Base-by-base conservation (phyloP, 768 basidiomycete genomes). In the Boletus sp. region DNA sequence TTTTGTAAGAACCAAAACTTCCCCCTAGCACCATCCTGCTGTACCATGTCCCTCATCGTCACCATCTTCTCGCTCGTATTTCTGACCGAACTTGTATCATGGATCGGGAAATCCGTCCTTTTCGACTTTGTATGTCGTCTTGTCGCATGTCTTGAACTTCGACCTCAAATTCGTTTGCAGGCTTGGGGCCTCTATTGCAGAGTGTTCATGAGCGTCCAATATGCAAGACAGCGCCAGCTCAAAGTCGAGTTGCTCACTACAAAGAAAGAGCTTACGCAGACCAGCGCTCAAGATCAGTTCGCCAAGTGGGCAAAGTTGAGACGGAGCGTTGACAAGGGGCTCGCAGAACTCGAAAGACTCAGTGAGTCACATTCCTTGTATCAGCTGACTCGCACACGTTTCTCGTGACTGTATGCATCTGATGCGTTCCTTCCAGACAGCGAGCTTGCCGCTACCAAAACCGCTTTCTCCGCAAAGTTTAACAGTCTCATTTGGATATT, bases 261-360 rank as follows among this genome's bases (percentile, higher is more conserved):
- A 37, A 95, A 95, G 74, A 80, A 89, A 28, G 93, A 98, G 69
- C 84, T 98, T 4, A 72, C 89, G 60, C 85, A 86, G 69, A 98
- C 94, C 35, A 94, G 91, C 65, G 90, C 94, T 17, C 97, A 98
- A 70, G 95, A 98, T 68, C 92, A 98, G 67, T 99, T 99, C 70
- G 92, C 94, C 18, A 98, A 94, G 75, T 98, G 97, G 96, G 96
- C 96, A 47, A 94, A 94, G 76, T 75, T 98, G 68, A 77, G 90
- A 64, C 76, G 97, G 62, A 92, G 83, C 63, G 84, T 98, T 45
- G 96, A 98, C 76, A 98, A 96, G 73, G 92, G 89, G 18, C 73
- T 97, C 17, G 83, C 85, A 40, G 94, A 99, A 54, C 79, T 98
- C 4, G 95, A 98, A 77, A 89, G 87, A 72, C 80, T 94, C 59